Evolutionary conservation across 768 basidiomycete genomes (phyloP).

Genomic region (Pleurotus tuber-regium): DNA sequence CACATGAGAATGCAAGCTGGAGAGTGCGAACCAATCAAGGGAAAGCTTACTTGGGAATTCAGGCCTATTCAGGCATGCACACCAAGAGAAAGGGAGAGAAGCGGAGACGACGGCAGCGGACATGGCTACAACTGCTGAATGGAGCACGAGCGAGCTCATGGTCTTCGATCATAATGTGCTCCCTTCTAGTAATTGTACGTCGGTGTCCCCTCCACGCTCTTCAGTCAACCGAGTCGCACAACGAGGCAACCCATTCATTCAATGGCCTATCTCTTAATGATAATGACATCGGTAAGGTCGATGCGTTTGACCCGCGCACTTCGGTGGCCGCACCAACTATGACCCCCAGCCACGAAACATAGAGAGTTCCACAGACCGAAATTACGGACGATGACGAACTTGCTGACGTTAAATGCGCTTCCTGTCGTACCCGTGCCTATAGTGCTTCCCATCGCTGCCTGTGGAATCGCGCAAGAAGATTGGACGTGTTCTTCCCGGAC

Average conservation of each 20-base stretch:
- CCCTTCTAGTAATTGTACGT: slow-evolving; percentile 7
- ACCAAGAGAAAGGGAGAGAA: slow-evolving; percentile 1
- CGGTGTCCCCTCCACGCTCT: too few relatives aligned
- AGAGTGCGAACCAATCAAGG: slow-evolving; percentile 7
- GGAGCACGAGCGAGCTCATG: background rate
- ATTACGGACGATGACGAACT: too few relatives aligned
- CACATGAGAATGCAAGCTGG: slow-evolving; percentile 6
- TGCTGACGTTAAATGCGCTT: too few relatives aligned
- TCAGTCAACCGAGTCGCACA: too few relatives aligned
- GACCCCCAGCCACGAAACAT: background rate
- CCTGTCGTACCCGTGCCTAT: too few relatives aligned
- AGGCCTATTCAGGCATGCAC: background rate
- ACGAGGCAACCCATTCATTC: too few relatives aligned
- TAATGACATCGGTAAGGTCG: background rate
- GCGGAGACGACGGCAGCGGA: slow-evolving; percentile 8
- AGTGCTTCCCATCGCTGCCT: slow-evolving; percentile 10
- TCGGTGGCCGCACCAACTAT: background rate
- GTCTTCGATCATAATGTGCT: slow-evolving; percentile 4
- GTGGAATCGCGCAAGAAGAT: slow-evolving; percentile 10
- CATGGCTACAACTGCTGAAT: background rate
- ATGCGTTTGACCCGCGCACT: background rate
- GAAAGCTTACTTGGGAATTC: slow-evolving; percentile 3
- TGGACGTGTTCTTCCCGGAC: too few relatives aligned
- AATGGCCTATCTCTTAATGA: too few relatives aligned
- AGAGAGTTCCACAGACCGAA: too few relatives aligned